Conservation (phyloP, 2,329 filamentous ascomycete species). For the Fusarium sp. region DNA sequence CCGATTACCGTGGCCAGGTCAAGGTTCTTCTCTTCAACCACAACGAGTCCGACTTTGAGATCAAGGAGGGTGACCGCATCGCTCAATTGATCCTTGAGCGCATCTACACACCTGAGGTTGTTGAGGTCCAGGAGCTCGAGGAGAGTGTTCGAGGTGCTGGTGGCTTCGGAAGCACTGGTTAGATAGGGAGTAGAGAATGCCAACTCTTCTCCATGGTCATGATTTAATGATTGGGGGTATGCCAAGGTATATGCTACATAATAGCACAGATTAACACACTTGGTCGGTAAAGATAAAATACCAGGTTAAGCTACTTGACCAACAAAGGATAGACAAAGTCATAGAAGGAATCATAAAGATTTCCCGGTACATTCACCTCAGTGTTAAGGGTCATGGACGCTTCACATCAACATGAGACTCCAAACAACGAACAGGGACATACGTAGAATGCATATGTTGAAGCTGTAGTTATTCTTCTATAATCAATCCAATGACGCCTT, state of each 20-base stretch:
- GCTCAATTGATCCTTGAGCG: slow-evolving; percentile 95
- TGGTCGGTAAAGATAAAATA: neutral
- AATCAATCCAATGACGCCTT: slow-evolving; percentile 46
- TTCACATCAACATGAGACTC: neutral
- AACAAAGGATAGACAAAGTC: neutral
- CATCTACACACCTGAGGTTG: slow-evolving; percentile 91
- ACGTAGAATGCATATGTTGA: neutral
- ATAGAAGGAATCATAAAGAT: neutral
- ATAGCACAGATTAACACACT: neutral
- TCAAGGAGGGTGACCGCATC: slow-evolving; percentile 88
- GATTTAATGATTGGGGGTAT: slow-evolving; percentile 25
- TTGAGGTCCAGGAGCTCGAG: slow-evolving; percentile 88
- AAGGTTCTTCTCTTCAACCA: slow-evolving; percentile 97
- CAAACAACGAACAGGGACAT: neutral
- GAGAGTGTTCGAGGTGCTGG: slow-evolving; percentile 91
- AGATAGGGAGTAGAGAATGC: slow-evolving; percentile 4
- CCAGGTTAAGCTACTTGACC: neutral
- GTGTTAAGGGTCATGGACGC: neutral
- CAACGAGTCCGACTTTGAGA: slow-evolving; percentile 79
- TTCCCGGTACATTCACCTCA: neutral
- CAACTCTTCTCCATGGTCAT: slow-evolving; percentile 6
- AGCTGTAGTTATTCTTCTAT: slow-evolving; percentile 11
- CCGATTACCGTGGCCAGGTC: slow-evolving; percentile 93
- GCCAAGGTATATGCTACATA: neutral
- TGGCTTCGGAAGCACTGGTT: slow-evolving; percentile 90